Base-by-base conservation (phyloP, 495 filamentous ascomycete species). In the Penicillium odoratum region DNA sequence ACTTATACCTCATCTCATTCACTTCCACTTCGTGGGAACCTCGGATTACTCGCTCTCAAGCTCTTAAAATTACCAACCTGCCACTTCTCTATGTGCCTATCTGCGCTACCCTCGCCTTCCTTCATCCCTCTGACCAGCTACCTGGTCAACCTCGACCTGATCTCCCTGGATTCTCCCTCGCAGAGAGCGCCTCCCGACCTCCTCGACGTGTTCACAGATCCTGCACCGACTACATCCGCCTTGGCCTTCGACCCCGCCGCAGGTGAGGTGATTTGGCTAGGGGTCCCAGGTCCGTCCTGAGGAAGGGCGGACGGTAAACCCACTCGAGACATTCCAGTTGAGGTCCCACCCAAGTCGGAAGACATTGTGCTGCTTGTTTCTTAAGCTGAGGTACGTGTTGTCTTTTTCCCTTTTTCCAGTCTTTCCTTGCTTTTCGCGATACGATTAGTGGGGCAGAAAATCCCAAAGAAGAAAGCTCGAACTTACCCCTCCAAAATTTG, bases 201-300 rank as follows among this genome's bases (percentile, higher is more conserved):
- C 36, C 40, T 49, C 45, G 59, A 60, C 54, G 50, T 66, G 56
- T 48, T 48, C 33, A 48, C 48, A 44, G 34, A 56, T 40, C 34
- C 60, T 28, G 33, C 46, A 0, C 44, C 61, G 45, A 51, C 57
- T 26, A 30, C 46, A 10, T 50, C 46, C 56, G 45, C 59, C 31
- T 61, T 69, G 64, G 55, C 61, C 53, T 59, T 62, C 51, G 64
- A 69, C 42, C 55, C 58, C 58, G 67, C 66, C 48, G 54, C 59
- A 45, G 53, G 65, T 72, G 68, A 72, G 63, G 71, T 78, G 73
- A 64, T 74, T 69, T 82, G 79, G 74, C 66, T 81, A 81, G 75
- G 79, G 80, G 80, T 76, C 58, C 64, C 70, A 57, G 70, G 80
- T 82, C 80, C 80, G 80, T 80, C 80, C 78, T 83, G 78, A 82